A percentile compares a stretch with the other conserved stretches of the same genome.
Conservation (phyloP, 169 alveolate species). For the Plasmodium vivax region DNA sequence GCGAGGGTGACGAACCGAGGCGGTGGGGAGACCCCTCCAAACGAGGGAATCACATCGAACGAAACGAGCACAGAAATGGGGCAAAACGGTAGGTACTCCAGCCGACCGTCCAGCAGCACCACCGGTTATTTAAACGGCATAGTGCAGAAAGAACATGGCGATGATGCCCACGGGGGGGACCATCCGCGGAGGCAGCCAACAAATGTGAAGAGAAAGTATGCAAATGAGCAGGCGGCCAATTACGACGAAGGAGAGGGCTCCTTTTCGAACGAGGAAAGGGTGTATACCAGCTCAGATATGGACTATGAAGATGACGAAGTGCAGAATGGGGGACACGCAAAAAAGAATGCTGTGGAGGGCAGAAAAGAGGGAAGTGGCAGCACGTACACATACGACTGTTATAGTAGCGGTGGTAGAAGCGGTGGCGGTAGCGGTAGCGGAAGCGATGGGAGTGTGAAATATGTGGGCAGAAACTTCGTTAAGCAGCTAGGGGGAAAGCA, state of each 20-base stretch:
- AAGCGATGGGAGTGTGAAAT: background rate
- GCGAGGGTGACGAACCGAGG: background rate
- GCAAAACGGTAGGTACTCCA: background rate
- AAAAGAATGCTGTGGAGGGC: background rate
- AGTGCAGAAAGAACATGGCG: background rate
- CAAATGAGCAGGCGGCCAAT: background rate
- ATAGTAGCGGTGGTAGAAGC: background rate
- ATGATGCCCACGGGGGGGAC: background rate
- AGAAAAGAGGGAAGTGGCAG: background rate
- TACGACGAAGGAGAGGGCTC: background rate
- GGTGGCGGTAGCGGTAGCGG: background rate
- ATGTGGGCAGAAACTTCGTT: conserved; percentile 2
- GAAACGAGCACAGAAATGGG: background rate
- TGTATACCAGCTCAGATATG: background rate
- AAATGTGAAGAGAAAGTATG: background rate
- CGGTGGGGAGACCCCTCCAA: background rate
- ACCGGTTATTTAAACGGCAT: background rate
- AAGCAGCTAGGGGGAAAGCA: background rate
- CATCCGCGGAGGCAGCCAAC: background rate
- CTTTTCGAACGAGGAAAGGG: background rate
- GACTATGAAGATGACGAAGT: background rate
- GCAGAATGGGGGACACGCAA: background rate
- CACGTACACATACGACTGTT: background rate
- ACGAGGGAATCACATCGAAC: background rate
- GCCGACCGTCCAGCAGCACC: background rate